Percentiles rank a stretch among this genome's conserved stretches.
phyloP scores from a whole-genome alignment of 2,329 filamentous ascomycete species.

The Ilyonectria destructans region DNA sequence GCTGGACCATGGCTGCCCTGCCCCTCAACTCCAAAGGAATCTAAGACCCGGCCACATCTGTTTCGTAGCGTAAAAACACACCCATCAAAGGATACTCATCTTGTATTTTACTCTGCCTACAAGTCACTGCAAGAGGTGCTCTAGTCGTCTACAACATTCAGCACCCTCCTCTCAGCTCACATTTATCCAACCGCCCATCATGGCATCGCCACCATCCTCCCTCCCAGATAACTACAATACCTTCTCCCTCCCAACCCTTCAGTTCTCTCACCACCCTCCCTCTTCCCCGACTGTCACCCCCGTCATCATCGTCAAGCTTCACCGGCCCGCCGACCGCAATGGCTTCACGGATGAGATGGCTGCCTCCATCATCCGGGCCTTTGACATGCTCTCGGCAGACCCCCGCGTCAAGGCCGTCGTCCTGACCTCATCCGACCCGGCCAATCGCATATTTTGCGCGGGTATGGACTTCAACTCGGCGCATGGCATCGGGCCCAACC shows the following conservation, averaged over 20 bases:
- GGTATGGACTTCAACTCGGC: slow-evolving; percentile 69
- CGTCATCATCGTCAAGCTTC: slow-evolving; percentile 75
- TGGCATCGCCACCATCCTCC: slow-evolving; percentile 38
- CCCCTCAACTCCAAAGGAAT: slow-evolving; percentile 25
- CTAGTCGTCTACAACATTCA: not conserved
- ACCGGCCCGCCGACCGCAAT: slow-evolving; percentile 78
- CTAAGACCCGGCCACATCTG: slow-evolving; percentile 5
- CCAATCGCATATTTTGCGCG: slow-evolving; percentile 70
- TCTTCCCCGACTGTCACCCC: slow-evolving; percentile 71
- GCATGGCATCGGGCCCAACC: slow-evolving; percentile 45
- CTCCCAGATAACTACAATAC: slow-evolving; percentile 59
- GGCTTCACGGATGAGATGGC: slow-evolving; percentile 79
- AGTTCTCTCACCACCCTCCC: slow-evolving; percentile 65
- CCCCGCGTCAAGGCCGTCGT: slow-evolving; percentile 70
- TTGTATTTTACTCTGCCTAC: not conserved
- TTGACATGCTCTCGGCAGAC: slow-evolving; percentile 67
- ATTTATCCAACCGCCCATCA: slow-evolving; percentile 29
- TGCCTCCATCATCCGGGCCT: slow-evolving; percentile 71
- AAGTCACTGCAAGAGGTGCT: too few relatives aligned
- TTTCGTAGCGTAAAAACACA: not conserved
- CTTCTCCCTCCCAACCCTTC: slow-evolving; percentile 61
- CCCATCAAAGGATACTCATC: not conserved
- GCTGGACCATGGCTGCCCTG: slow-evolving; percentile 11
- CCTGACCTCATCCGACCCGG: slow-evolving; percentile 66
- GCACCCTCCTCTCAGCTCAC: not conserved